These are phyloP conservation scores for Sporisorium graminicola DNA, from an alignment of 1,284 basidiomycete species.

Conservation along the genomic window DNA sequence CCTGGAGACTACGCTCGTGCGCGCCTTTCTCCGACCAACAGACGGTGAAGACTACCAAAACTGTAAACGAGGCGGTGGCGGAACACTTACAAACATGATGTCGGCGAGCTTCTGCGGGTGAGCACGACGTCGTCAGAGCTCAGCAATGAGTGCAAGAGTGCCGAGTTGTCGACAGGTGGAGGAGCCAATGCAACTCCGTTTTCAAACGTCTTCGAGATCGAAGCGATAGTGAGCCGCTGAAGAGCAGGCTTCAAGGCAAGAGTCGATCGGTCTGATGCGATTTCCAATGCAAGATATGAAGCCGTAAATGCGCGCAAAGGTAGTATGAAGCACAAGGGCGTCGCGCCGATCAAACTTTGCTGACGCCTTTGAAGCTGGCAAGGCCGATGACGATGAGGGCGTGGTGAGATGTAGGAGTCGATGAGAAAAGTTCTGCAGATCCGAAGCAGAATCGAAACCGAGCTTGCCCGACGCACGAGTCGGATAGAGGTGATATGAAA, in stretches of 20 bases:
- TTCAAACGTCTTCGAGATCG: not conserved
- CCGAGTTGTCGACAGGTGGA: not conserved
- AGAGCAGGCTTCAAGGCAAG: not conserved
- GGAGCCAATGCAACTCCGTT: not conserved
- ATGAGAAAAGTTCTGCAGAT: not conserved
- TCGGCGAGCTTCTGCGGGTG: not conserved
- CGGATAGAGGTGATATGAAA: not conserved
- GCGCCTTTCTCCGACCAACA: not conserved
- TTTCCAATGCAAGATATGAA: not conserved
- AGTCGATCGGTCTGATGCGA: not conserved
- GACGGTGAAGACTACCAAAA: not conserved
- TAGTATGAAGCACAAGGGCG: not conserved
- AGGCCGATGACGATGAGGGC: not conserved
- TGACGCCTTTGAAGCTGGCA: not conserved
- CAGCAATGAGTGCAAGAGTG: not conserved
- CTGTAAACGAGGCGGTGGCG: not conserved
- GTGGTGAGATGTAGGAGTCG: not conserved
- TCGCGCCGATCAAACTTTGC: not conserved
- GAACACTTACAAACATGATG: conserved; percentile 45
- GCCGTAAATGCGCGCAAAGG: conserved; percentile 7
- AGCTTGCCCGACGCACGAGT: not conserved
- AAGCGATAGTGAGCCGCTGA: not conserved
- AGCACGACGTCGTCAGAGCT: conserved; percentile 9
- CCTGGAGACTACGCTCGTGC: not conserved
- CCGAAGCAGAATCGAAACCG: not conserved